Evolutionary conservation across 2,329 filamentous ascomycete genomes (phyloP).

Genomic region (Ophiocordyceps robertsii): DNA sequence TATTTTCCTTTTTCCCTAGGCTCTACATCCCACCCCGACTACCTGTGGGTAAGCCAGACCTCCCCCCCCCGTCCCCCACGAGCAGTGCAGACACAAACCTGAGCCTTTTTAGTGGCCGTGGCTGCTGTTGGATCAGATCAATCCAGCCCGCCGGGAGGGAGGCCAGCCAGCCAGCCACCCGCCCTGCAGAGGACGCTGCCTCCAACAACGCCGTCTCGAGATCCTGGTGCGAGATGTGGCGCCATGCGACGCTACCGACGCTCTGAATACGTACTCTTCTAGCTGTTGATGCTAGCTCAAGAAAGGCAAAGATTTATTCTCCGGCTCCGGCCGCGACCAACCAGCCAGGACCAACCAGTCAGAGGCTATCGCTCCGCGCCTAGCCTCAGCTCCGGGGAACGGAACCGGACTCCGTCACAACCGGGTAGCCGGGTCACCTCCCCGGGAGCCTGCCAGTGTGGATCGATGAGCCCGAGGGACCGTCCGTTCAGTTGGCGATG

Average conservation of each 20-base stretch:
- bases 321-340: constrained; percentile 1
- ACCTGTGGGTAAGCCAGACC: no score
- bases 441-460: neutral
- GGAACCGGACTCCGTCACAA: constrained; percentile 5
- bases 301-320: constrained; percentile 2
- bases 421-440: constrained; percentile 4
- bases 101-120: no score
- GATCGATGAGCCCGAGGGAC: neutral
- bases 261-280: no score
- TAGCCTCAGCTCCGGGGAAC: constrained; percentile 6
- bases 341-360: constrained; percentile 4
- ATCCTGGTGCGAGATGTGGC: constrained; percentile 2
- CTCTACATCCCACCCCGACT: no score
- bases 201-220: neutral
- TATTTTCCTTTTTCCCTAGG: no score
- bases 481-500: neutral
- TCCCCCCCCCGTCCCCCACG: no score
- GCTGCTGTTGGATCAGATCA: constrained; percentile 5
- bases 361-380: neutral
- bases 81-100: no score
- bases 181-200: neutral
- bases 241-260: constrained; percentile 3
- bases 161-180: neutral
- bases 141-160: constrained; percentile 7
- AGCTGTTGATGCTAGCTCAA: neutral